phyloP scores from a whole-genome alignment of 805 yeast genomes.

The Candida corydali region DNA sequence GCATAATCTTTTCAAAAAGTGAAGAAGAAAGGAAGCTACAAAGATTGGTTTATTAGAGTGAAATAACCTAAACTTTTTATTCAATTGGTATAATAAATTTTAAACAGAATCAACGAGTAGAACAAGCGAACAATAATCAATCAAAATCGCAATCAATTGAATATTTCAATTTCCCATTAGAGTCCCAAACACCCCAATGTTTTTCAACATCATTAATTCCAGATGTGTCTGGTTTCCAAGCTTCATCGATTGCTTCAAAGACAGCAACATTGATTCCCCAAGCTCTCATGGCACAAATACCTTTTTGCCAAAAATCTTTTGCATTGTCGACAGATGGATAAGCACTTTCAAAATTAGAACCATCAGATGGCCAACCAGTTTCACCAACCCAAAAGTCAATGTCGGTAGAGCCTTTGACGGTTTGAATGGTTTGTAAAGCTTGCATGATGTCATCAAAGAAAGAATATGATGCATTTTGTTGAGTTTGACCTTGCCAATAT shows the following conservation, averaged over 20 bases:
- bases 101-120: background rate
- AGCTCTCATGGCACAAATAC: slow-evolving; percentile 88
- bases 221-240: slow-evolving; percentile 91
- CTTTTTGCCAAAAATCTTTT: slow-evolving; percentile 76
- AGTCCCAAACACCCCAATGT: slow-evolving; percentile 89
- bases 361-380: slow-evolving; percentile 95
- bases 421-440: slow-evolving; percentile 85
- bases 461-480: slow-evolving; percentile 78
- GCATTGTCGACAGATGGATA: slow-evolving; percentile 74
- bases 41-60: too few relatives aligned
- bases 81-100: background rate
- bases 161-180: slow-evolving; percentile 39
- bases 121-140: slow-evolving; percentile 2
- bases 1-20: too few relatives aligned
- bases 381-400: slow-evolving; percentile 94
- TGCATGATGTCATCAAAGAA: slow-evolving; percentile 98
- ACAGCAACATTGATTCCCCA: slow-evolving; percentile 93
- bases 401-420: slow-evolving; percentile 81
- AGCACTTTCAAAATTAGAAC: slow-evolving; percentile 65
- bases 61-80: background rate
- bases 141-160: slow-evolving; percentile 29
- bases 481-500: slow-evolving; percentile 97
- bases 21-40: too few relatives aligned
- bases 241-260: slow-evolving; percentile 94
- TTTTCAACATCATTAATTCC: slow-evolving; percentile 85